Evolutionary conservation across 2,329 filamentous ascomycete genomes (phyloP).

Genomic region (Zymoseptoria passerinii): DNA sequence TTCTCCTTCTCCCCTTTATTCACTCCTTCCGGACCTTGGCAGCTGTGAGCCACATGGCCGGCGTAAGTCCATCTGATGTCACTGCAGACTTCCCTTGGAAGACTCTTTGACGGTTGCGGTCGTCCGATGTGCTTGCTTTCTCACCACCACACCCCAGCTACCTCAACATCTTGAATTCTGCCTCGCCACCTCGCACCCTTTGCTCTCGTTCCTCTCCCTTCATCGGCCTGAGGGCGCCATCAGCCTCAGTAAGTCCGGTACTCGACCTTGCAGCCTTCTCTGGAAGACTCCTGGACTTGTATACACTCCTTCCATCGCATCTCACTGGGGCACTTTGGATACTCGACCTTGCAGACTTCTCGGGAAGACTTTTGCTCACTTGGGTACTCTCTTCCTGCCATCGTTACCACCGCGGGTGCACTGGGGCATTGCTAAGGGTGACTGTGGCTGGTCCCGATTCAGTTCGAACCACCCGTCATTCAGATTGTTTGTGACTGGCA

Average conservation of each 20-base stretch:
- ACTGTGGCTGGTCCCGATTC: not conserved
- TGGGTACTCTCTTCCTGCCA: not conserved
- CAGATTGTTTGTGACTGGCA: not conserved
- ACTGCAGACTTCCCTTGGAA: not conserved
- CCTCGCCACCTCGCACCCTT: not conserved
- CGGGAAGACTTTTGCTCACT: not conserved
- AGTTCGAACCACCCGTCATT: not conserved
- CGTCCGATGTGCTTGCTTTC: not conserved
- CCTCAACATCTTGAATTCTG: not conserved
- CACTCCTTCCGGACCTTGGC: not conserved
- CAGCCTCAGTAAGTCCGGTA: not conserved
- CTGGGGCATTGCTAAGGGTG: not conserved
- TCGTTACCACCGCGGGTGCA: not conserved
- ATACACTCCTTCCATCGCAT: not conserved
- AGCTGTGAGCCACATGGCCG: not conserved
- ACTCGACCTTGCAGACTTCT: not conserved
- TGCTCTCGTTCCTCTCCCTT: not conserved
- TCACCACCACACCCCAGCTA: not conserved
- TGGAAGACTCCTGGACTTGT: not conserved
- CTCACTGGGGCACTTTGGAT: too few species aligned
- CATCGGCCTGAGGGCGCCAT: not conserved
- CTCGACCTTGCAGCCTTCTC: not conserved
- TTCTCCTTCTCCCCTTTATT: not conserved
- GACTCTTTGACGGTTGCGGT: not conserved
- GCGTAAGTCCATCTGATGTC: not conserved